phyloP scores from a whole-genome alignment of 345 rosid species.

The Hibiscus syriacus region DNA sequence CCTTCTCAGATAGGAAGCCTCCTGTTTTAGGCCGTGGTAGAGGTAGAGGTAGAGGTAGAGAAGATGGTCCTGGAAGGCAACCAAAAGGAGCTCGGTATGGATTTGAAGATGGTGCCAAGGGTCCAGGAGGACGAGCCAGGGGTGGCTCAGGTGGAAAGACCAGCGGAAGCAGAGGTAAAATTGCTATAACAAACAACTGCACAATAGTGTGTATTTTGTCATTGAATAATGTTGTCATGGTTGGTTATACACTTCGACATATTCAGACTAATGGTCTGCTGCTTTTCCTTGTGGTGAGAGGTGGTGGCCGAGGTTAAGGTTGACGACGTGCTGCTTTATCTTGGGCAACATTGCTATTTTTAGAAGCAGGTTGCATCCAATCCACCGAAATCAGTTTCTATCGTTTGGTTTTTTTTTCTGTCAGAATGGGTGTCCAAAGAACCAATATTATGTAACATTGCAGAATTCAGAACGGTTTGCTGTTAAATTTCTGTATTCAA shows the following conservation, averaged over 20 bases:
- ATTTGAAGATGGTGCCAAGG: conserved; percentile 53
- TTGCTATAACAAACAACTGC: neutral
- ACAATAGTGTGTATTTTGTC: neutral
- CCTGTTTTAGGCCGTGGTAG: conserved; percentile 46
- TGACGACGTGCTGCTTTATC: conserved; percentile 12
- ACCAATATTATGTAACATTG: conserved; percentile 3
- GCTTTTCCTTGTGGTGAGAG: conserved; percentile 1
- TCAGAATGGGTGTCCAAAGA: neutral
- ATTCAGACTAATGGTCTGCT: neutral
- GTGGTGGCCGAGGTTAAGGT: conserved; percentile 50
- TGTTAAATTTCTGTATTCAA: neutral
- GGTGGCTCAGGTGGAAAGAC: conserved; percentile 46
- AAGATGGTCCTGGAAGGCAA: conserved; percentile 55
- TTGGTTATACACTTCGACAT: neutral
- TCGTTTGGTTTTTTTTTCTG: neutral
- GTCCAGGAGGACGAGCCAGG: conserved; percentile 45
- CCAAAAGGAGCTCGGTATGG: conserved; percentile 64
- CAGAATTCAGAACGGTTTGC: neutral
- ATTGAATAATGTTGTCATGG: neutral
- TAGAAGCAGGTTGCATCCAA: conserved; percentile 32
- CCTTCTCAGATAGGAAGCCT: conserved; percentile 57
- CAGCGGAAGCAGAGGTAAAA: neutral
- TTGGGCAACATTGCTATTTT: conserved; percentile 24
- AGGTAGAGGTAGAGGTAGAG: conserved; percentile 82
- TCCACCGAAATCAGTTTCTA: neutral